Percentiles rank a stretch among this genome's conserved stretches.
Conservation (phyloP, 108 stramenopile species). For the Discostella pseudostelligera region DNA sequence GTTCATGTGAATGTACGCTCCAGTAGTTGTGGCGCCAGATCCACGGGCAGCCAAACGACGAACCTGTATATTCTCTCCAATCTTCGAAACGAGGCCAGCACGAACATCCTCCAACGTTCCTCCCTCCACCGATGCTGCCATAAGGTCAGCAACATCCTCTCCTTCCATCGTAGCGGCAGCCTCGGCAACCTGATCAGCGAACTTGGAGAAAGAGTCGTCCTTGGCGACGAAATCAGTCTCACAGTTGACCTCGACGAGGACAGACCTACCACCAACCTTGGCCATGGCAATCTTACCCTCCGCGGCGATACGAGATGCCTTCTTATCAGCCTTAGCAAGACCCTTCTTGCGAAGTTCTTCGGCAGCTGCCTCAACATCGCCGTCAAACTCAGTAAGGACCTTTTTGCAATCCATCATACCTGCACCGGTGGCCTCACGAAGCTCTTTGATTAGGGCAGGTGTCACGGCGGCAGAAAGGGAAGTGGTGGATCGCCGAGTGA, state of each 20-base stretch:
- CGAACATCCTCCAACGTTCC: conserved; percentile 49
- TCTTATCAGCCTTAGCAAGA: conserved; percentile 81
- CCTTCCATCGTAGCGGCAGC: conserved; percentile 43
- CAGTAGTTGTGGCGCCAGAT: conserved; percentile 45
- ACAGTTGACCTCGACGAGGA: conserved; percentile 86
- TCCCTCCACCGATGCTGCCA: conserved; percentile 51
- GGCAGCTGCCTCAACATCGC: conserved; percentile 74
- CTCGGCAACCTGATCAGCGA: conserved; percentile 62
- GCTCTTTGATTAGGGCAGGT: conserved; percentile 68
- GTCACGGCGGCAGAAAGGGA: conserved; percentile 37
- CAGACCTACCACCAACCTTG: conserved; percentile 57
- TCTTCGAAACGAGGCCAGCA: conserved; percentile 72
- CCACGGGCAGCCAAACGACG: conserved; percentile 58
- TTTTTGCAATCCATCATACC: conserved; percentile 93
- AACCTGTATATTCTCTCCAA: conserved; percentile 80
- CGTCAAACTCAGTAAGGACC: conserved; percentile 67
- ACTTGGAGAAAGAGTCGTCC: conserved; percentile 63
- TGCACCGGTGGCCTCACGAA: conserved; percentile 69
- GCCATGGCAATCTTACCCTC: conserved; percentile 73
- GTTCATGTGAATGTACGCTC: conserved; percentile 74
- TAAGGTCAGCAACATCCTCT: conserved; percentile 52
- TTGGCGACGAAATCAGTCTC: conserved; percentile 87
- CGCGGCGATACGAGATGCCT: conserved; percentile 72
- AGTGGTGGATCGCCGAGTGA: conserved; percentile 21
- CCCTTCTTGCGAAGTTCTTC: conserved; percentile 78